Evolutionary conservation across 192 early-diverging fungal genomes (phyloP), one percentile per base, ranked within the genome.

Genomic region (Pecoramyces ruminantium): DNA sequence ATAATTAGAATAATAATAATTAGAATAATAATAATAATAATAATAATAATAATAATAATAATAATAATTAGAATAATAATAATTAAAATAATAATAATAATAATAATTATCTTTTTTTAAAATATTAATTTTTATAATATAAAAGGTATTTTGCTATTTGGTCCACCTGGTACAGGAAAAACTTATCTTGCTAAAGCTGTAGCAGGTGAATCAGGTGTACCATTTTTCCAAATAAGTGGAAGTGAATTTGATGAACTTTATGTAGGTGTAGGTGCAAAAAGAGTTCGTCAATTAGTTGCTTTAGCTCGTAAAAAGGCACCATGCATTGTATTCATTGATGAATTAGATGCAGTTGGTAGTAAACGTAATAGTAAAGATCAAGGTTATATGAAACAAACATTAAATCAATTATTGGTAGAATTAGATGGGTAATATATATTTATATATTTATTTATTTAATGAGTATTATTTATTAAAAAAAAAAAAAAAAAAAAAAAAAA

Each of bases 221-320:
- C 97, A 4, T 99, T 99, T 86, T 98, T 99, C 85, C 96, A 97
- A 85, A 98, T 99, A 96, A 93, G 92, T 80, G 98, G 97, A 38
- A 92, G 90, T 83, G 98, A 99, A 87, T 98, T 99, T 90, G 98
- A 98, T 86, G 97, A 99, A 85, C 90, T 98, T 84, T 99, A 97
- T 84, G 97, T 99, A 28, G 97, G 97, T 81, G 96, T 98, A 18
- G 98, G 98, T 25, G 96, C 89, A 15, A 87, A 92, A 81, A 85
- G 94, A 77, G 93, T 96, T 16, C 90, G 95, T 27, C 94, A 96
- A 82, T 87, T 79, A 27, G 51, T 90, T 88, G 88, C 94, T 29
- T 92, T 93, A 12, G 95, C 95, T 27, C 89, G 93, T 38, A 83
- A 87, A 18, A 90, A 93, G 78, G 89, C 95, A 14, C 95, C 95